phyloP scores from a whole-genome alignment of 2,329 filamentous ascomycete genomes.

The Penicillium vulpinum region DNA sequence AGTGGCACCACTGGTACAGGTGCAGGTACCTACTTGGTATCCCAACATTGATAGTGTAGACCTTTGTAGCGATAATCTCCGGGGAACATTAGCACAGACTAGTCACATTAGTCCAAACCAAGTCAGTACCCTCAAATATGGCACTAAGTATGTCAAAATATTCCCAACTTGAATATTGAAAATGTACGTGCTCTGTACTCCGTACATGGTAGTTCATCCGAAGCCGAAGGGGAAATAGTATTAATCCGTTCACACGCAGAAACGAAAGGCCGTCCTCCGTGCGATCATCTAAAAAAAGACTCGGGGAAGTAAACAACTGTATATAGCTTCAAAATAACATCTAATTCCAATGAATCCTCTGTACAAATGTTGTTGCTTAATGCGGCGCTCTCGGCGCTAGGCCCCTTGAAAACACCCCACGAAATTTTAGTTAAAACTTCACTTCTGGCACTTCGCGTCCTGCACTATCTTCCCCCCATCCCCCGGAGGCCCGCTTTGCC shows the following conservation, averaged over 20 bases:
- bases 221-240: conserved; percentile 39
- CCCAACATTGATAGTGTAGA: neutral
- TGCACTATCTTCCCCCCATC: conserved; percentile 24
- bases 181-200: neutral
- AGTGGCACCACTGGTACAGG: neutral
- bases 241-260: conserved; percentile 46
- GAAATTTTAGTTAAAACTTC: conserved; percentile 40
- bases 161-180: neutral
- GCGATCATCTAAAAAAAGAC: conserved; percentile 31
- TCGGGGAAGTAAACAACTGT: conserved; percentile 27
- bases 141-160: neutral
- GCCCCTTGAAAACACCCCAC: conserved; percentile 38
- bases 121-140: neutral
- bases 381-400: conserved; percentile 36
- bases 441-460: conserved; percentile 32
- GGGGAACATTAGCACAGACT: neutral
- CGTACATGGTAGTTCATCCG: conserved; percentile 26
- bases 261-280: conserved; percentile 45
- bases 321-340: conserved; percentile 22
- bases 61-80: neutral
- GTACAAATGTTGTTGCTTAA: conserved; percentile 35
- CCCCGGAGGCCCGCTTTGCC: conserved; percentile 38
- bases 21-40: neutral
- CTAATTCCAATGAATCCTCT: conserved; percentile 6
- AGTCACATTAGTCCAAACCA: neutral